Evolutionary conservation across 441 rosid genomes (phyloP).

Genomic region (Geranium incanum): DNA sequence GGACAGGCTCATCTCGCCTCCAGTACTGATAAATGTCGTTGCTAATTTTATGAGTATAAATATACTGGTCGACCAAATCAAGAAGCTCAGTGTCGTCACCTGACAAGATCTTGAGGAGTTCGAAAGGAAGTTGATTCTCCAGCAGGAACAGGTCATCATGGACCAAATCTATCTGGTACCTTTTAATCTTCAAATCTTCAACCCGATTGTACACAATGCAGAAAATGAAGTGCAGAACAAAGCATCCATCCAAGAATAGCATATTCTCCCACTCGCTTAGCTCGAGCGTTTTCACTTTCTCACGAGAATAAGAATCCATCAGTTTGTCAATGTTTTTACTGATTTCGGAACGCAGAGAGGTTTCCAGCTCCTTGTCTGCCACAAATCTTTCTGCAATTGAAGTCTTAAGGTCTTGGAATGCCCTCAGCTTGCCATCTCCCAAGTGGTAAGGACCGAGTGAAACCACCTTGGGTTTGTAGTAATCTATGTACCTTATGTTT

Average conservation of each 20-base stretch:
- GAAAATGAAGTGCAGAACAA: slow-evolving; percentile 9
- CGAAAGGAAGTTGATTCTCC: slow-evolving; percentile 21
- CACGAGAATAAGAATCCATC: too few relatives aligned
- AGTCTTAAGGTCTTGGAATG: too few relatives aligned
- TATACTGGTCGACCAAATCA: background rate
- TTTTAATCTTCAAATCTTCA: background rate
- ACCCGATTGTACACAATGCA: background rate
- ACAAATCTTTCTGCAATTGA: background rate
- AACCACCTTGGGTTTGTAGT: background rate
- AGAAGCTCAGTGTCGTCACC: background rate
- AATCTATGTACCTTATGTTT: background rate
- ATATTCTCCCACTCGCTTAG: slow-evolving; percentile 12
- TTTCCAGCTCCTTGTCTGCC: background rate
- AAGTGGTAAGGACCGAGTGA: background rate
- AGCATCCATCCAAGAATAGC: slow-evolving; percentile 18
- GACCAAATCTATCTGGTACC: slow-evolving; percentile 8
- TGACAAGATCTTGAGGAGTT: slow-evolving; percentile 12
- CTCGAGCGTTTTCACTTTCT: background rate
- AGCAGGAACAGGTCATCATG: slow-evolving; percentile 16
- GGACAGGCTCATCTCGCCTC: background rate
- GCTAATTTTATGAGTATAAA: slow-evolving; percentile 10
- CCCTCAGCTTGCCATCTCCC: background rate
- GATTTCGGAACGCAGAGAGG: background rate
- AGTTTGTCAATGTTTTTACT: background rate
- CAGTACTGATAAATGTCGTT: background rate